These are phyloP conservation scores for Puccinia polysora DNA, from an alignment of 1,284 basidiomycete species.

Conservation along the genomic window DNA sequence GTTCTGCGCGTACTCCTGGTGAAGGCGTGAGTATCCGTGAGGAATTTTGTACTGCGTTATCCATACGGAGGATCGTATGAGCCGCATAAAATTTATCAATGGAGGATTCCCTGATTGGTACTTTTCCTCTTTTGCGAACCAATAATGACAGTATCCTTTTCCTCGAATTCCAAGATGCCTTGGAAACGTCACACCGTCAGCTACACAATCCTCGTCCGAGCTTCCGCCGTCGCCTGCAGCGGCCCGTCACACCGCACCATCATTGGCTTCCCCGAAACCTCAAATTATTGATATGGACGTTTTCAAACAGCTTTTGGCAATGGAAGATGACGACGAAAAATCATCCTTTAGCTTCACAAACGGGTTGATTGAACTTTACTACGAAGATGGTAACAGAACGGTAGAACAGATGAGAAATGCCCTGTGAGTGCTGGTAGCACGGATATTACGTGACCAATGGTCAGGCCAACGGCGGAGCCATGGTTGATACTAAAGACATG, in stretches of 20 bases:
- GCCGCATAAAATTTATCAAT: too few species aligned
- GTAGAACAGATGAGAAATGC: constrained; percentile 28
- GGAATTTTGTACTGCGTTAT: neutral
- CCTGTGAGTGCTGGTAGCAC: constrained; percentile 33
- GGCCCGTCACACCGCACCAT: neutral
- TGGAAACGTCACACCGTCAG: neutral
- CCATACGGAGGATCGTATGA: neutral
- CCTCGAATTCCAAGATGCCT: constrained; percentile 10
- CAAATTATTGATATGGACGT: constrained; percentile 35
- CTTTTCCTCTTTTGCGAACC: neutral
- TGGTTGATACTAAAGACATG: too few species aligned
- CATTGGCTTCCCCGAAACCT: neutral
- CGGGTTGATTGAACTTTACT: constrained; percentile 27
- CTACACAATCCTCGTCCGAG: neutral
- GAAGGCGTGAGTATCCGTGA: constrained; percentile 24
- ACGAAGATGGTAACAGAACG: constrained; percentile 23
- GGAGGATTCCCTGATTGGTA: too few species aligned
- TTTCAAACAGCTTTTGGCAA: constrained; percentile 35
- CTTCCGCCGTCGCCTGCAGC: neutral
- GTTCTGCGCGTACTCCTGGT: constrained; percentile 31
- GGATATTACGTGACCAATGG: too few species aligned
- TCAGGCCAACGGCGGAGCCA: too few species aligned
- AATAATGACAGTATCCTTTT: constrained; percentile 22
- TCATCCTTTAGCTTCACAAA: constrained; percentile 25
- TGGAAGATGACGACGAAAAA: constrained; percentile 33